These are phyloP conservation scores for Leucocoprinus birnbaumii DNA, from an alignment of 768 basidiomycete genomes.

Conservation along the genomic window DNA sequence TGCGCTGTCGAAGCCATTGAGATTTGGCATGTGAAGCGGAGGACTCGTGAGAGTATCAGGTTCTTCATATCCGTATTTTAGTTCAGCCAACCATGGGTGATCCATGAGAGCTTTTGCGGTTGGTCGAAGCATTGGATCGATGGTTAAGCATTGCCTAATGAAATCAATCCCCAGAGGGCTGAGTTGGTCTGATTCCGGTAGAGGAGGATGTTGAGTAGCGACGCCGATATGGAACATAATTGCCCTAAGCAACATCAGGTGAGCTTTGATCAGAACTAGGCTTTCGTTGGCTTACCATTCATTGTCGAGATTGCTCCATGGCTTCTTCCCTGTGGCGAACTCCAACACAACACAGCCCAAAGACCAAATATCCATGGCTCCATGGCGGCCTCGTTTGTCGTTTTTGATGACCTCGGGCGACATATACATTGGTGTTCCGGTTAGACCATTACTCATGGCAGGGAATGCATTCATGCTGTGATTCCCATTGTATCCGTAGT, in stretches of 20 bases:
- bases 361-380: slow-evolving; percentile 99
- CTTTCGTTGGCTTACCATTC: slow-evolving; percentile 70
- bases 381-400: slow-evolving; percentile 81
- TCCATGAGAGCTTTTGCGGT: slow-evolving; percentile 81
- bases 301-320: slow-evolving; percentile 98
- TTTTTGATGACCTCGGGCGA: slow-evolving; percentile 98
- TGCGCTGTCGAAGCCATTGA: slow-evolving; percentile 44
- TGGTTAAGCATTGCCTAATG: slow-evolving; percentile 86
- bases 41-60: slow-evolving; percentile 49
- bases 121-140: slow-evolving; percentile 83
- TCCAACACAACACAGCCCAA: slow-evolving; percentile 97
- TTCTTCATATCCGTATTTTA: slow-evolving; percentile 70
- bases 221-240: slow-evolving; percentile 99
- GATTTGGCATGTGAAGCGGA: slow-evolving; percentile 41
- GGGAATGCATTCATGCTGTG: slow-evolving; percentile 25
- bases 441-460: slow-evolving; percentile 77
- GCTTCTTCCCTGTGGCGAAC: slow-evolving; percentile 93
- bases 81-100: slow-evolving; percentile 88
- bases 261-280: not conserved
- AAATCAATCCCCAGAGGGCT: slow-evolving; percentile 89
- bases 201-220: slow-evolving; percentile 91
- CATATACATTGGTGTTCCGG: slow-evolving; percentile 99
- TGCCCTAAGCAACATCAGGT: slow-evolving; percentile 57
- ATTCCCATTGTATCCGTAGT: slow-evolving; percentile 12
- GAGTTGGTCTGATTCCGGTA: slow-evolving; percentile 89